A percentile compares a stretch with the other conserved stretches of the same genome.
Evolutionary conservation across 306 rosid species (phyloP).

Genomic region (Lathyrus tuberosus): DNA sequence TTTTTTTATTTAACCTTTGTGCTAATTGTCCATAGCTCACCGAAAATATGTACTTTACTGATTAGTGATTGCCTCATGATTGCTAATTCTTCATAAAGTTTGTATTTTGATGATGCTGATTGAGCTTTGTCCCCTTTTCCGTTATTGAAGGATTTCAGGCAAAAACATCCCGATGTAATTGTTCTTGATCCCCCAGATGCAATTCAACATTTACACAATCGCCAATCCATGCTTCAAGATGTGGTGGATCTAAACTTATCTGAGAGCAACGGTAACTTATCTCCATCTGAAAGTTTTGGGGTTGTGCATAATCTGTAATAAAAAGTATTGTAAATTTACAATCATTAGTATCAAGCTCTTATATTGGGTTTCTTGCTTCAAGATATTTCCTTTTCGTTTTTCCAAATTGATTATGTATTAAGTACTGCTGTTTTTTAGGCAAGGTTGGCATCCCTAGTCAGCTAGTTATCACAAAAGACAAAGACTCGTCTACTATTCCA

Average conservation of each 20-base stretch:
- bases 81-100: constrained; percentile 22
- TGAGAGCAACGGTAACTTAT: constrained; percentile 53
- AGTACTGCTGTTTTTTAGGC: constrained; percentile 42
- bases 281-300: constrained; percentile 16
- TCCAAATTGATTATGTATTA: constrained; percentile 6
- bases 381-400: constrained; percentile 17
- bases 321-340: neutral
- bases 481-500: constrained; percentile 51
- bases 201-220: constrained; percentile 56
- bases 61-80: constrained; percentile 28
- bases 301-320: constrained; percentile 23
- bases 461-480: constrained; percentile 47
- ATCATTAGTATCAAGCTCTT: constrained; percentile 30
- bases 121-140: neutral
- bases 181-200: constrained; percentile 58
- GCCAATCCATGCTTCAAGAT: constrained; percentile 62
- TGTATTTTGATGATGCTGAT: constrained; percentile 36
- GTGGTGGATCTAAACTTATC: constrained; percentile 58
- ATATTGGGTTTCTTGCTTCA: neutral
- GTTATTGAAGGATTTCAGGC: constrained; percentile 54
- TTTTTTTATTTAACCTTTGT: constrained; percentile 1
- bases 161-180: constrained; percentile 51
- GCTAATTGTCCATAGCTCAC: constrained; percentile 20
- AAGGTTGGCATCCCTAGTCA: constrained; percentile 57
- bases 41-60: constrained; percentile 19